Percentiles rank a stretch among this genome's conserved stretches.
These are phyloP conservation scores for Xylaria arbuscula DNA, from an alignment of 2,329 filamentous ascomycete genomes.

Conservation along the genomic window DNA sequence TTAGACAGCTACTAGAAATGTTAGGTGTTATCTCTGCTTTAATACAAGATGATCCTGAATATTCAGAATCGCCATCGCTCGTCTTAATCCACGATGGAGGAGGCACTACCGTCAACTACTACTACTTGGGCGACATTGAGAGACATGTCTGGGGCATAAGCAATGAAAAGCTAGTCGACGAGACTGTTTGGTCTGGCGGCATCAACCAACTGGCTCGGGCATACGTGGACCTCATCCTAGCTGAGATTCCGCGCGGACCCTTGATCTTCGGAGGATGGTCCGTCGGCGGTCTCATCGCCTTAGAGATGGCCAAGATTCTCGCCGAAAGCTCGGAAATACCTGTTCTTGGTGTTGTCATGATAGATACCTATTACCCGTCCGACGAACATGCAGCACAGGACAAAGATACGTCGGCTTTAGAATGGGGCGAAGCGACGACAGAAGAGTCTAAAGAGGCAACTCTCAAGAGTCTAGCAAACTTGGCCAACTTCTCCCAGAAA, in stretches of 20 bases:
- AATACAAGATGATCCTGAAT: conserved; percentile 30
- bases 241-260: conserved; percentile 17
- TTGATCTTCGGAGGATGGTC: conserved; percentile 26
- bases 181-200: conserved; percentile 19
- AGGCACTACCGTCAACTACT: conserved; percentile 24
- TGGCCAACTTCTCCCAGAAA: conserved; percentile 20
- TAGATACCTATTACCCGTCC: conserved; percentile 27
- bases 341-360: conserved; percentile 27
- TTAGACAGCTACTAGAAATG: conserved; percentile 8
- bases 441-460: conserved; percentile 23
- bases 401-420: conserved; percentile 15
- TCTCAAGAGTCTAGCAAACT: conserved; percentile 22
- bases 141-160: conserved; percentile 25
- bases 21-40: conserved; percentile 19
- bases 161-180: conserved; percentile 22
- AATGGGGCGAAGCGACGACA: conserved; percentile 30
- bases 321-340: conserved; percentile 11
- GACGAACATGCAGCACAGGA: neutral
- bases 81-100: conserved; percentile 26
- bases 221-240: conserved; percentile 24
- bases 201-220: conserved; percentile 21
- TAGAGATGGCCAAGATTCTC: conserved; percentile 26
- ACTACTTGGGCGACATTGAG: conserved; percentile 19
- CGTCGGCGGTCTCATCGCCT: conserved; percentile 21
- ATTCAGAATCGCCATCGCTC: conserved; percentile 19